Evolutionary conservation across 2,329 filamentous ascomycete species (phyloP), one percentile per base, ranked within the genome.

Genomic region (Xylaria sp.): DNA sequence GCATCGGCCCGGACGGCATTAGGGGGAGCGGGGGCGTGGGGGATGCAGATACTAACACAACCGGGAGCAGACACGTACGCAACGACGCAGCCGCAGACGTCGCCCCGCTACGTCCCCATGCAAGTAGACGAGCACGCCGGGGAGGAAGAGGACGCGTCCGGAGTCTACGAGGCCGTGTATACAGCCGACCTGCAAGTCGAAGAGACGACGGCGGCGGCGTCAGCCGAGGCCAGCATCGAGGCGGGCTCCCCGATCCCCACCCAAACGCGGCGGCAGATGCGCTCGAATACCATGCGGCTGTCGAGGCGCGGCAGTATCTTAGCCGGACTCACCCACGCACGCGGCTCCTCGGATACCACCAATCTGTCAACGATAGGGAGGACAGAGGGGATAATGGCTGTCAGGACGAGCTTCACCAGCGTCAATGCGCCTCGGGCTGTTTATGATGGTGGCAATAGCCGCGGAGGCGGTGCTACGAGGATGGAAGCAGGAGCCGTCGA

Each of bases 291-390:
- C 11, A 37, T 58, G 53, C 62, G 58, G 4, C 27, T 53, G 5
- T 9, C 17, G 1, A 23, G 58, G 10, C 21, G 13, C 9, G 7
- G 27, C 21, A 11, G 15, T 2, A 19, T 27, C 27, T 23, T 15
- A 3, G 25, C n/a, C 1, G 21, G 3, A 3, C 29, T 33, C 0
- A 23, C 29, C 2, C 58, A 61, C 9, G 29, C 57, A 11, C 61
- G 57, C 23, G 57, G 61, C 19, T 53, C 17, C 10, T 60, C 61
- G 7, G 57, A 57, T n/a, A 57, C 60, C 9, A 43, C 46, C 3
- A 21, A 37, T 15, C 11, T 15, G 17, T 40, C 41, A 15, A 56
- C 35, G 15, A 31, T 10, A 10, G 49, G 38, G 13, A 47, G 60
- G 31, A 15, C 41, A 13, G 49, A 35, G 13, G 3, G 23, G 1